A percentile compares a stretch with the other conserved stretches of the same genome.
phyloP scores from a whole-genome alignment of 164 flowering plant genomes.

The Umbellularia californica region DNA sequence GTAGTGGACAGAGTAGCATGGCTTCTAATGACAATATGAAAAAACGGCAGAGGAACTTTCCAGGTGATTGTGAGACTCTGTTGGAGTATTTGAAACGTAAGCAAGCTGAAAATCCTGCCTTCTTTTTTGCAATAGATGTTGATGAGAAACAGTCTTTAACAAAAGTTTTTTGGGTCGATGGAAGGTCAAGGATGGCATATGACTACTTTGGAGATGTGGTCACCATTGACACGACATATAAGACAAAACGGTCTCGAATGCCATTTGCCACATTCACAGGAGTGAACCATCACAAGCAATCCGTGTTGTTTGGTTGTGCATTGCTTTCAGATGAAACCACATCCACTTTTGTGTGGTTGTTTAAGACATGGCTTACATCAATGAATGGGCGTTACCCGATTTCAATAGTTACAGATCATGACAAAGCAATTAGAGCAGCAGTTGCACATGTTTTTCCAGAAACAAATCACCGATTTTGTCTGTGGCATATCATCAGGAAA shows the following conservation, averaged over 20 bases:
- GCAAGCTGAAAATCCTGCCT: constrained; percentile 4
- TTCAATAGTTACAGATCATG: constrained; percentile 14
- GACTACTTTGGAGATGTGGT: constrained; percentile 12
- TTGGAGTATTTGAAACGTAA: not conserved
- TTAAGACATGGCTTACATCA: constrained; percentile 12
- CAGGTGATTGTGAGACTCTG: not conserved
- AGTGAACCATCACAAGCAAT: constrained; percentile 9
- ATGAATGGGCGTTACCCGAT: constrained; percentile 14
- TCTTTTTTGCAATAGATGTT: constrained; percentile 3
- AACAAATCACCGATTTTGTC: constrained; percentile 3
- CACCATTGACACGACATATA: constrained; percentile 8
- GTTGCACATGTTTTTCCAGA: constrained; percentile 11
- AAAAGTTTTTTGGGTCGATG: constrained; percentile 11
- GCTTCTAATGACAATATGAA: not conserved
- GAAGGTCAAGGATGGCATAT: constrained; percentile 10
- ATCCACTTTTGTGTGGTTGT: constrained; percentile 13
- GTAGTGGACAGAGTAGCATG: not conserved
- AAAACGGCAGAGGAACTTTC: constrained; percentile 2
- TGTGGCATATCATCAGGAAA: constrained; percentile 6
- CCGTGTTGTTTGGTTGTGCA: constrained; percentile 14
- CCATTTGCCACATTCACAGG: constrained; percentile 11
- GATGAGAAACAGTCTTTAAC: not conserved
- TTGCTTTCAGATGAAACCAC: constrained; percentile 8
- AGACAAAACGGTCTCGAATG: constrained; percentile 4
- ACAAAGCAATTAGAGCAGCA: constrained; percentile 8